These are phyloP conservation scores for Rhododendron simsii DNA, from an alignment of 148 eudicot species.

Conservation along the genomic window DNA sequence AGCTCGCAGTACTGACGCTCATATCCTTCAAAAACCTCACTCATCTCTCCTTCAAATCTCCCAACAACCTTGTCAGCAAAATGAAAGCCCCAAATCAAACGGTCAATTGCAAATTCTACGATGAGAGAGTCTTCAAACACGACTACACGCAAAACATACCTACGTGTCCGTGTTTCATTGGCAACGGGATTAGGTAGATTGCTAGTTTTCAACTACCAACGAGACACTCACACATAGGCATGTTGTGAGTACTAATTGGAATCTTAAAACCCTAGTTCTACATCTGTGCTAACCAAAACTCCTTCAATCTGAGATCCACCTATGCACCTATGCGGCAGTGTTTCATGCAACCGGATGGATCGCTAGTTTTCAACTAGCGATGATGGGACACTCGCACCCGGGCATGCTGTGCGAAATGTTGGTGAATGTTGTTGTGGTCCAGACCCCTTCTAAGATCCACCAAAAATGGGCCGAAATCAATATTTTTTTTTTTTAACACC, in stretches of 20 bases:
- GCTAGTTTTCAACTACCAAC: not conserved
- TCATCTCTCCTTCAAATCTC: constrained; percentile 19
- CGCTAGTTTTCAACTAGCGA: not conserved
- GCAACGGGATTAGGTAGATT: not conserved
- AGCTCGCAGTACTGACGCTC: constrained; percentile 53
- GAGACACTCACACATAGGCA: not conserved
- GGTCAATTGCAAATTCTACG: not conserved
- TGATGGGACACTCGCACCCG: not conserved
- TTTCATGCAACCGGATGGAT: not conserved
- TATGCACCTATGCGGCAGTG: not conserved
- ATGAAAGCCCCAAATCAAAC: not conserved
- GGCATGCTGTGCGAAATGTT: not conserved
- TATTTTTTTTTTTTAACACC: not conserved
- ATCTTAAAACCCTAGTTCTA: not conserved
- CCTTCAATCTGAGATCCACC: not conserved
- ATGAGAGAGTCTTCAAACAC: not conserved
- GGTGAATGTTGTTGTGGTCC: too few species aligned
- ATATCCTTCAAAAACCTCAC: constrained; percentile 38
- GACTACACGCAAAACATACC: not conserved
- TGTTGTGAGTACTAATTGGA: not conserved
- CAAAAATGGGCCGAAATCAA: not conserved
- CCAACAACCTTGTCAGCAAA: not conserved
- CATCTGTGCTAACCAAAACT: not conserved
- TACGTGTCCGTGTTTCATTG: not conserved
- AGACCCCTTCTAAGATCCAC: not conserved